Conservation (phyloP, 2,329 filamentous ascomycete genomes). For the Fusarium drepaniforme region DNA sequence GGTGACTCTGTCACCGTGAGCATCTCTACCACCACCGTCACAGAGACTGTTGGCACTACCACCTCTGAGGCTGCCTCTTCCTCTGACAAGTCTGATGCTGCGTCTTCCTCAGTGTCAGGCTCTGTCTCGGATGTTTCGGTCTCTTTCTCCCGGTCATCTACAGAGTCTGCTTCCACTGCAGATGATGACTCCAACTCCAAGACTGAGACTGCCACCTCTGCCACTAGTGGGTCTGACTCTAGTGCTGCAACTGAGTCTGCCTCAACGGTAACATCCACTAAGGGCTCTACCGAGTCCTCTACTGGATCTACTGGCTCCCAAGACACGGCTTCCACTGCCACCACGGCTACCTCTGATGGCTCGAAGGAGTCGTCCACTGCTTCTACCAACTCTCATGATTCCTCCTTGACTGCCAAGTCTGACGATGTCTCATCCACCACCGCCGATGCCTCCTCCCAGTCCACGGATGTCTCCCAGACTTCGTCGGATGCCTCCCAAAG, state of each 20-base stretch:
- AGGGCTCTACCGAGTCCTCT: background rate
- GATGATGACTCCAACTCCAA: background rate
- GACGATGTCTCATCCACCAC: background rate
- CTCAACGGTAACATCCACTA: background rate
- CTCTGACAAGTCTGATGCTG: background rate
- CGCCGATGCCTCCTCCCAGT: background rate
- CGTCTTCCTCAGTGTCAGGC: background rate
- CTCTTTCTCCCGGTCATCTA: background rate
- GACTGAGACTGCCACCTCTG: background rate
- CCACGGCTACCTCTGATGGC: background rate
- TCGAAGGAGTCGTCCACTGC: background rate
- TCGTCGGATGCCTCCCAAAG: background rate
- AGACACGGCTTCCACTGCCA: background rate
- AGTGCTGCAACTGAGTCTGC: background rate
- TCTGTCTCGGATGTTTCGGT: background rate
- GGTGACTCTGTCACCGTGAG: background rate
- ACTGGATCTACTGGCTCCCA: background rate
- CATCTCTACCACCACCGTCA: background rate
- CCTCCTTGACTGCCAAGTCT: background rate
- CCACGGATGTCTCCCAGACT: background rate
- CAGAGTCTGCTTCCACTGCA: background rate
- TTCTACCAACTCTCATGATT: background rate
- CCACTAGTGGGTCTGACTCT: background rate
- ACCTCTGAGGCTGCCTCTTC: background rate
- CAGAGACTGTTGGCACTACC: background rate